Base-by-base conservation (phyloP, 148 eudicot genomes). In the Fagopyrum tataricum region DNA sequence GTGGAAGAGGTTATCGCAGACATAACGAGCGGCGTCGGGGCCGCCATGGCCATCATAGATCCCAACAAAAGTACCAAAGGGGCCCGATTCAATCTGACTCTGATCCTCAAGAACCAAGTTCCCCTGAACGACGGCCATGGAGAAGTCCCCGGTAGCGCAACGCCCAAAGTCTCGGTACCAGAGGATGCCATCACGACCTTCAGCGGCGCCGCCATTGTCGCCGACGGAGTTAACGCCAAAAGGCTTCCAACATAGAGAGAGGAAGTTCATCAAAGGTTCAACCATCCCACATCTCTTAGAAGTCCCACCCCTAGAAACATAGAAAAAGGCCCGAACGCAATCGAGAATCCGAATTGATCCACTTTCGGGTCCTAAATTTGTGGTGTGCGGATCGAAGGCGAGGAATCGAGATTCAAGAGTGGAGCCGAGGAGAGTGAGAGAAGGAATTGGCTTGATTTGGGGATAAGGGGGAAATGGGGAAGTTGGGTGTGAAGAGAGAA, bases 1-100 rank as follows among this genome's bases (percentile, higher is more conserved):
- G 14, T 76, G 81, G 68, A 84, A 90, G 66, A 90, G 77, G 41
- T 84, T 78, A 85, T 87, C 89, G 37, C 85, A 82, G 0, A 90
- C 84, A 69, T 76, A 90, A 37, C 91, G 81, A 52, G 95, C 88
- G 3, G 89, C 84, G 20, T 90, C 87, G 6, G 87, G 89, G 2
- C 95, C 95, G 31, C 89, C 91, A 58, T 90, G 95, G 9, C 95
- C 95, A 46, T 90, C 95, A 71, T 90, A 87, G 72, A 90, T 85
- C 8, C 95, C 95, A 23, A 90, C 87, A 40, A 90, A 90, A 0
- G 91, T 84, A 18, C 95, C 95, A 70, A 85, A 81, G 0, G 56
- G 74, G 6, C 85, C 89, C 24, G 87, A 81, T 77, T 87, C 89
- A 47, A 90, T 79, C 78, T 82, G 89, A 70, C 84, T 71, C 77